Evolutionary conservation across 2,329 filamentous ascomycete species (phyloP), one percentile per base, ranked within the genome.

Genomic region (Biscogniauxia marginata): DNA sequence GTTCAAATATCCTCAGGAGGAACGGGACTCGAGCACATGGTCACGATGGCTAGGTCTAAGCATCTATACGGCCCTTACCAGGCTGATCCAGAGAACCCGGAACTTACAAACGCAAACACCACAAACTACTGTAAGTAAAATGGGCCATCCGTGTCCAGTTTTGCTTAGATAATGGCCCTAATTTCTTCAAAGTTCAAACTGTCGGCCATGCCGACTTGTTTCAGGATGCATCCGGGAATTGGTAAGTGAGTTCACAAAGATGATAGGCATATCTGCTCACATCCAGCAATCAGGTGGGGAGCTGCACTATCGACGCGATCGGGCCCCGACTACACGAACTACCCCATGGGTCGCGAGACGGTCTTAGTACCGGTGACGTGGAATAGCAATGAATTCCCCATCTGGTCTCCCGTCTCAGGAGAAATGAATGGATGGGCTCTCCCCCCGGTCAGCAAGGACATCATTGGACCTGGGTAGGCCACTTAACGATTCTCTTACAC

Each of bases 141-240:
- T n/a, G n/a, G n/a, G n/a, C n/a, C n/a, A n/a, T n/a, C n/a, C n/a
- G n/a, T n/a, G n/a, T n/a, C n/a, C n/a, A n/a, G n/a, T n/a, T n/a
- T n/a, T n/a, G n/a, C n/a, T n/a, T n/a, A n/a, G n/a, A n/a, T 7
- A 2, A 24, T 11, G 20, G 39, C 13, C 54, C 54, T 57, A 19
- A 55, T 18, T 11, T 5, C 20, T 7, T n/a, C 7, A 1, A 39
- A 73, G 71, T 77, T 55, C 82, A 84, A 60, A 80, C 80, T 1
- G 77, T 83, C 0, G 83, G 83, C 0, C 83, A 85, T 52, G 78
- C 79, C 0, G 82, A 85, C 58, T 58, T 85, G 2, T 84, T 85
- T 57, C 76, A 82, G 49, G 82, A 85, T 55, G 59, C 60, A 0
- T 52, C 58, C 0, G 71, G 68, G 0, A 73, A 74, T 54, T 78